Conservation (phyloP, 495 filamentous ascomycete species). For the Oidiodendron maius region DNA sequence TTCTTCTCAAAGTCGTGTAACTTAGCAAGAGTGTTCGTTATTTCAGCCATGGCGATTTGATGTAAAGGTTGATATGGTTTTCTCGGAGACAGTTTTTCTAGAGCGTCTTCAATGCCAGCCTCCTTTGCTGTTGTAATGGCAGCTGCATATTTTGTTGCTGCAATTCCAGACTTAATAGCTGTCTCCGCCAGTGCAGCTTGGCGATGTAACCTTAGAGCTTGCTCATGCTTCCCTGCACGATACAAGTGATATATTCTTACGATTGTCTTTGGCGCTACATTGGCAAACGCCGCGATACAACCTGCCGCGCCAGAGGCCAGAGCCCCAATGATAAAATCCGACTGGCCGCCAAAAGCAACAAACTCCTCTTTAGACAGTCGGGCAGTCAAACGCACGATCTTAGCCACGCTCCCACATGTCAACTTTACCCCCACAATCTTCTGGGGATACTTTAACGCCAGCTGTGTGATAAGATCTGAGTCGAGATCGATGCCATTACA, state of each 20-base stretch:
- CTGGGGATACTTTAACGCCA: slow-evolving; percentile 14
- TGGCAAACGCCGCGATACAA: slow-evolving; percentile 26
- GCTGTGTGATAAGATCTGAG: slow-evolving; percentile 23
- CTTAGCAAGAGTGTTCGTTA: too few relatives aligned
- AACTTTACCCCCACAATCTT: slow-evolving; percentile 33
- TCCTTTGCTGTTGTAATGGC: slow-evolving; percentile 45
- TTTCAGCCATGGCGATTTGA: too few relatives aligned
- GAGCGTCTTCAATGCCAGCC: slow-evolving; percentile 51
- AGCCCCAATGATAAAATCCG: slow-evolving; percentile 24
- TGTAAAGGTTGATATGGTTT: too few relatives aligned
- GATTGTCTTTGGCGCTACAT: slow-evolving; percentile 24
- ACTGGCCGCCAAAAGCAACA: slow-evolving; percentile 23
- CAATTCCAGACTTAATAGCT: slow-evolving; percentile 55
- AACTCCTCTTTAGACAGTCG: slow-evolving; percentile 15
- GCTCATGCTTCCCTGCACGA: slow-evolving; percentile 25
- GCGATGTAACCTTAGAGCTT: slow-evolving; percentile 32
- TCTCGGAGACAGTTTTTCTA: slow-evolving; percentile 49
- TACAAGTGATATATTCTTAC: slow-evolving; percentile 33
- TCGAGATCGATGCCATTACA: slow-evolving; percentile 27
- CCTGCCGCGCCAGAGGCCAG: slow-evolving; percentile 23
- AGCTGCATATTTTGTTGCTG: slow-evolving; percentile 59
- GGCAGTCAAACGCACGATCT: slow-evolving; percentile 23
- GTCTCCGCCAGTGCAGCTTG: slow-evolving; percentile 37
- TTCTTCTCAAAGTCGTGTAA: too few relatives aligned
- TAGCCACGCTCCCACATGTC: slow-evolving; percentile 30